Evolutionary conservation across 129 eudicot species (phyloP), one percentile per base, ranked within the genome.

Genomic region (Lactuca saligna): DNA sequence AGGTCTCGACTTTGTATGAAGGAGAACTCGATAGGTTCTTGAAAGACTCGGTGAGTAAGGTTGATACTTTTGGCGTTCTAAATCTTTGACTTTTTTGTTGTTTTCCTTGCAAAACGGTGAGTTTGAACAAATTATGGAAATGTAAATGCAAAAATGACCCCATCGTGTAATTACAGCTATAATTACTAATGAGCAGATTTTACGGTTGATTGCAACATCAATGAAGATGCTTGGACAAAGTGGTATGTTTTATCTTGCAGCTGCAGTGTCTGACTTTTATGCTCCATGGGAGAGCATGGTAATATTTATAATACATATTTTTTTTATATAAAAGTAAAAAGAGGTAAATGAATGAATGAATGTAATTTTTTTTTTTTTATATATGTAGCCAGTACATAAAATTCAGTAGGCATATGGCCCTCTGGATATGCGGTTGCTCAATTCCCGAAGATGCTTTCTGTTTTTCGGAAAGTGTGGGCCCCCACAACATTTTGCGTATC

Each of bases 281-380:
- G 99, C 90, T 70, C 99, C 99, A 59, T 94, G 99, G 99, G 92
- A 87, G 73, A 90, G 82, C 78, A 94, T 94, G 99, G 99, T 94
- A 88, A 77, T 25, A 50, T 33, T 41, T 73, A 48, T 32, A 16
- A 41, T 31, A 37, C 53, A 39, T 14, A 15, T 7, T 3, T 38
- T 75, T 46, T 49, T 12, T 5, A 13, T 1, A 1, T 14, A 12
- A 51, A 34, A 4, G 16, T 42, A 63, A 10, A 10, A 17, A 9
- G 11, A 10, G 8, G 17, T 16, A 46, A 46, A 42, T 8, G 3
- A 31, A 15, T 41, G 55, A 46, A 42, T 8, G 3, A 31, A 15
- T 41, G 55, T 56, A 69, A 53, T 32, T 17, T 33, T 10, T 61
- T 63, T 57, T 64, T 54, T 10, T 17, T 31, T 31, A 25, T 73